Evolutionary conservation across 805 yeast species (phyloP).

Genomic region (Vanderwaltozyma polyspora): DNA sequence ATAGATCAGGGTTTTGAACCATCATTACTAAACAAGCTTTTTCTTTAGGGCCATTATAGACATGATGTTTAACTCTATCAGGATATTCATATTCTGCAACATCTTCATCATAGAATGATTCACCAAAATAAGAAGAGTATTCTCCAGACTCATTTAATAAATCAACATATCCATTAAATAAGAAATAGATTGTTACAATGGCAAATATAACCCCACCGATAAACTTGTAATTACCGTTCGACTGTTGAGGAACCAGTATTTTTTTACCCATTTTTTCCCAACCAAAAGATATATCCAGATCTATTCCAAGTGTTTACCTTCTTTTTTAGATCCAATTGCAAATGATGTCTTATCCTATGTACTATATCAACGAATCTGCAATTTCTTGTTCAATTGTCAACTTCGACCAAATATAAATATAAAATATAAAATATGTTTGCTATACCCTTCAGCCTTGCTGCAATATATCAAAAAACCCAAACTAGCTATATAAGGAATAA

Average conservation of each 20-base stretch:
- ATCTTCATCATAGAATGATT: constrained; percentile 1
- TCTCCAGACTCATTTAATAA: background rate
- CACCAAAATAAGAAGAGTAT: constrained; percentile 1
- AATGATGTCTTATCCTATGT: too few species aligned
- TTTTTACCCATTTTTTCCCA: background rate
- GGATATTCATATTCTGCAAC: constrained; percentile 1
- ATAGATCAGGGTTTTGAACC: background rate
- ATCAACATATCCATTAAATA: background rate
- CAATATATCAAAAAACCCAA: too few species aligned
- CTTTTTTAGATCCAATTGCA: too few species aligned
- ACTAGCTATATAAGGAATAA: too few species aligned
- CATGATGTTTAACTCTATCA: constrained; percentile 1
- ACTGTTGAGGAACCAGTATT: background rate
- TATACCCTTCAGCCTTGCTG: too few species aligned
- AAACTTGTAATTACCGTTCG: background rate
- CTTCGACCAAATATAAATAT: too few species aligned
- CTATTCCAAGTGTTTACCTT: too few species aligned
- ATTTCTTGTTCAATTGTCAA: too few species aligned
- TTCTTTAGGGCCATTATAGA: constrained; percentile 1
- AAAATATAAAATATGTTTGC: too few species aligned
- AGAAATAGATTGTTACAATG: background rate
- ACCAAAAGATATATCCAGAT: too few species aligned
- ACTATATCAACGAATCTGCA: too few species aligned
- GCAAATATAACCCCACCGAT: background rate
- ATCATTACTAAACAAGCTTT: constrained; percentile 1